Evolutionary conservation across 495 filamentous ascomycete genomes (phyloP), one percentile per base, ranked within the genome.

Genomic region (Xylaria acuta): DNA sequence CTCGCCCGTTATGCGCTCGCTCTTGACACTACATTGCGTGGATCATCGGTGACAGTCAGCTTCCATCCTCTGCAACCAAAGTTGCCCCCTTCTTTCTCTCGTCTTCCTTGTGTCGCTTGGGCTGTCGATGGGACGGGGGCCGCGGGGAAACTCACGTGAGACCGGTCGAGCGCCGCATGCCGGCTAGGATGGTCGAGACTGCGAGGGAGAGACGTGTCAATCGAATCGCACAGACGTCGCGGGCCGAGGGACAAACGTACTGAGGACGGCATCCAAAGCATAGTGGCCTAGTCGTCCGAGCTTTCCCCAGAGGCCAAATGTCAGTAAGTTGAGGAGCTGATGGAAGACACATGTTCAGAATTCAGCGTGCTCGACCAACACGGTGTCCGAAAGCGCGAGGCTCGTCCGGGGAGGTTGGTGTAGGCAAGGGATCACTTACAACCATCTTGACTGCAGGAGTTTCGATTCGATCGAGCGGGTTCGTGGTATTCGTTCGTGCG

Each of bases 151-250:
- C 92, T 87, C 95, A 99, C 96, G 96, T 97, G 80, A 99, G 87
- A 78, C 96, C 96, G 49, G 96, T 98, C 67, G 94, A 97, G 59
- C 96, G 93, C 82, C 96, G 94, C 84, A 99, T 93, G 75, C 96
- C 96, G 25, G 96, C 96, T 56, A 99, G 92, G 79, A 98, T 94
- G 69, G 96, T 92, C 58, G 96, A 99, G 82, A 99, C 92, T 96
- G 30, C 7, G 25, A 47, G 76, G 51, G 43, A 32, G 53, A 38
- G 56, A 60, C 58, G 67, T 25, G 74, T 83, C 74, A 83, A 77
- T 62, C 38, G 27, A 20, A 58, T 12, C 0, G 41, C 40, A 30
- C 12, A 16, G 43, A 64, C 27, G 25, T 27, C 22, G 25, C 22
- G 53, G 49, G 22, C 5, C 22, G 16, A 56, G 54, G 54, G 30